Conservation (phyloP, 148 eudicot species). For the Vaccinium myrtillus region DNA sequence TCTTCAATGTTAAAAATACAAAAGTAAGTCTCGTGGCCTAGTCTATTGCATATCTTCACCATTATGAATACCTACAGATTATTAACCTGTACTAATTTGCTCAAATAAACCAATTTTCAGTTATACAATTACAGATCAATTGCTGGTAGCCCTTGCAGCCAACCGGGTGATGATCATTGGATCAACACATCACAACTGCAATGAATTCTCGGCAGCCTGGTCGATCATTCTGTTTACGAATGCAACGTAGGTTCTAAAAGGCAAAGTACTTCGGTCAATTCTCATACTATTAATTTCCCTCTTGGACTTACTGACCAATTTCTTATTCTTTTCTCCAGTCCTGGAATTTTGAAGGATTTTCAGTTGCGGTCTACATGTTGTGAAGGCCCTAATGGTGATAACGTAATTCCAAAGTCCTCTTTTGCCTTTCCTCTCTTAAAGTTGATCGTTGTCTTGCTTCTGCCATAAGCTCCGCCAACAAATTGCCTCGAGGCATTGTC, state of each 20-base stretch:
- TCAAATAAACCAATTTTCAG: background rate
- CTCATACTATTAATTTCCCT: background rate
- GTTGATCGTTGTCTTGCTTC: conserved; percentile 2
- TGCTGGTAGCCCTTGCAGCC: background rate
- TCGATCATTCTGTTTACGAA: background rate
- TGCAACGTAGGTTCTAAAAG: background rate
- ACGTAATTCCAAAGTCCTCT: background rate
- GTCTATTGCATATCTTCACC: background rate
- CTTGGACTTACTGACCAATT: background rate
- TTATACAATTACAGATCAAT: background rate
- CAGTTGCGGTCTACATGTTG: background rate
- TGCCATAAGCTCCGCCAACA: background rate
- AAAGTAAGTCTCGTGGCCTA: background rate
- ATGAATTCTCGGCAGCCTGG: background rate
- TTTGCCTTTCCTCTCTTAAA: background rate
- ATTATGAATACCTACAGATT: background rate
- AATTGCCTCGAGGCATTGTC: background rate
- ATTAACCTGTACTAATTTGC: background rate
- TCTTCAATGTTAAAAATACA: background rate
- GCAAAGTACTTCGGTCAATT: background rate
- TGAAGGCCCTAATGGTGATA: background rate
- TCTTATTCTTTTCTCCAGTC: background rate
- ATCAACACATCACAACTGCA: background rate
- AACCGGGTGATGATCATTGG: background rate
- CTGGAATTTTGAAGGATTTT: background rate